Evolutionary conservation across 2,329 filamentous ascomycete genomes (phyloP).

Genomic region (Colletotrichum sp.): DNA sequence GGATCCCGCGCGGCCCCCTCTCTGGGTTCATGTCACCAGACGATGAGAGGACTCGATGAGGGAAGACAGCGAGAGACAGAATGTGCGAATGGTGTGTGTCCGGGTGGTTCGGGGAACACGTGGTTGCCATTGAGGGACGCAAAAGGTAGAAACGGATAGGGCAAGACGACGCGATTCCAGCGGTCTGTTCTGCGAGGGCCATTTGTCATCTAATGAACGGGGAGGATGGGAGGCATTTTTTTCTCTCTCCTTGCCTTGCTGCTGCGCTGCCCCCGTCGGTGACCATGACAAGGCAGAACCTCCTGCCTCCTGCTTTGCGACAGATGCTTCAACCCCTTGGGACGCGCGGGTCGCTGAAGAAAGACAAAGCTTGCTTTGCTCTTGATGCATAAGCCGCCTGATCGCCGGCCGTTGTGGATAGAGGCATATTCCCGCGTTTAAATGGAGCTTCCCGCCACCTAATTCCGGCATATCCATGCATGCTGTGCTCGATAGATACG

Average conservation of each 20-base stretch:
- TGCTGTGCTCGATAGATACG: neutral
- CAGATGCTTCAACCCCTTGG: neutral
- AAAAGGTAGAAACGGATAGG: neutral
- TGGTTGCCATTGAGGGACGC: constrained; percentile 14
- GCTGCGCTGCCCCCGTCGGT: neutral
- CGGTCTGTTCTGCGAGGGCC: neutral
- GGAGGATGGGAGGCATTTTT: neutral
- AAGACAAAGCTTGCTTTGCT: constrained; percentile 5
- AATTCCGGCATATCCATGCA: constrained; percentile 16
- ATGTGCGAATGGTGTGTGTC: neutral
- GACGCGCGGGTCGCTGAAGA: constrained; percentile 14
- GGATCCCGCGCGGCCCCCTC: neutral
- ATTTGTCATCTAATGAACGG: neutral
- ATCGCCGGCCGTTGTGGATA: neutral
- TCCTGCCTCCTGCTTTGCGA: constrained; percentile 1
- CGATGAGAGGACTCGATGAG: neutral
- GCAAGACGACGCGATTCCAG: constrained; percentile 7
- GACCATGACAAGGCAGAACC: neutral
- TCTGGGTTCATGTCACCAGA: constrained; percentile 17
- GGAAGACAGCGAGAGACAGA: neutral
- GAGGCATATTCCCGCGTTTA: constrained; percentile 1
- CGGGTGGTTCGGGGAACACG: constrained; percentile 13
- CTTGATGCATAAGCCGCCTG: constrained; percentile 7
- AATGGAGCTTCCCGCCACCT: constrained; percentile 3
- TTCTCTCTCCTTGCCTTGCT: neutral